These are phyloP conservation scores for Testicularia cyperi DNA, from an alignment of 1,284 basidiomycete genomes.

Conservation along the genomic window DNA sequence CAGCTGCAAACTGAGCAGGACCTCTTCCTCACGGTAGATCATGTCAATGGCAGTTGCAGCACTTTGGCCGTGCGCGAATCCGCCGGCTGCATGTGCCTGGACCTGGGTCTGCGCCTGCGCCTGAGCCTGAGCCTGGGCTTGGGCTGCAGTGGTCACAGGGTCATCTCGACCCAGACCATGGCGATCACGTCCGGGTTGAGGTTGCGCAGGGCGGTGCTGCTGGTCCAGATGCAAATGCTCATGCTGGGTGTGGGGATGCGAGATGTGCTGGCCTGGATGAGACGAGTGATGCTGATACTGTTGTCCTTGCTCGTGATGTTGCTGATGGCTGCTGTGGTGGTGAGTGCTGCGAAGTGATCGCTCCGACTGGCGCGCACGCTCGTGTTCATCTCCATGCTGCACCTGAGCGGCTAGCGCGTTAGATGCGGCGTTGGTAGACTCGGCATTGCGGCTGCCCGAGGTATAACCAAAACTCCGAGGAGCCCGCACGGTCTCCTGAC, in stretches of 20 bases:
- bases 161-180: slow-evolving; percentile 2
- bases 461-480: slow-evolving; percentile 14
- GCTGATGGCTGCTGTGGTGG: slow-evolving; percentile 1
- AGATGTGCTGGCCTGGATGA: neutral
- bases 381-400: too few relatives aligned
- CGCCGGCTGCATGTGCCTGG: slow-evolving; percentile 6
- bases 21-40: slow-evolving; percentile 86
- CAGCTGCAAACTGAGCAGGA: slow-evolving; percentile 84
- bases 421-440: slow-evolving; percentile 24
- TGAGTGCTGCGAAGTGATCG: neutral
- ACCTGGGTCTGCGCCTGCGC: too few relatives aligned
- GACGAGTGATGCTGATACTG: slow-evolving; percentile 10
- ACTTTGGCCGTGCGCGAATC: slow-evolving; percentile 1
- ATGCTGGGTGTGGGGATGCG: too few relatives aligned
- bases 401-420: slow-evolving; percentile 29
- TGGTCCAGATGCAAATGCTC: slow-evolving; percentile 3
- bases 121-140: too few relatives aligned
- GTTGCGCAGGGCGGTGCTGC: slow-evolving; percentile 17
- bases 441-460: slow-evolving; percentile 12
- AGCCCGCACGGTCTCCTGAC: slow-evolving; percentile 37
- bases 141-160: slow-evolving; percentile 1
- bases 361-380: too few relatives aligned
- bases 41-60: slow-evolving; percentile 36
- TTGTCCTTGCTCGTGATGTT: neutral
- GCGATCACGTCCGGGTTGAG: slow-evolving; percentile 15